Base-by-base conservation (phyloP, 305 asterid genomes). In the Solanum hybrid region DNA sequence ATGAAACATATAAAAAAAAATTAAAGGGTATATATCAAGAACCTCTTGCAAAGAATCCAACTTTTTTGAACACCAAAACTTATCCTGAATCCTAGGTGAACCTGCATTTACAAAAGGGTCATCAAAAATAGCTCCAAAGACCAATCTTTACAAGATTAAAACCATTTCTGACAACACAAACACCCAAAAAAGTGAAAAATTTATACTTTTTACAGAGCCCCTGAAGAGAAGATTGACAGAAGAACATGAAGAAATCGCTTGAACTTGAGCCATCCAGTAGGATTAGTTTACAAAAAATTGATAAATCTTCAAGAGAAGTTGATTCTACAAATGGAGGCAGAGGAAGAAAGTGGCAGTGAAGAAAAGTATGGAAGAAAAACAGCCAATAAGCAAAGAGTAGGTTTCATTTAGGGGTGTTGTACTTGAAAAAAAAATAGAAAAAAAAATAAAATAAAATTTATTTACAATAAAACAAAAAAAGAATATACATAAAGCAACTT, bases 221-320 rank as follows among this genome's bases (percentile, higher is more conserved):
- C 86, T 71, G 90, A 88, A 90, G 40, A 89, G 87, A 51, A 89
- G 92, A 92, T 90, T 90, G 89, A 92, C 36, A 86, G 92, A 93
- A 90, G 94, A 90, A 82, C 91, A 93, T 31, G 94, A 92, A 75
- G 92, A 93, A 27, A 91, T 88, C 29, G 96, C 93, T 86, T 92
- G 95, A 60, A 93, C 87, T 76, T 94, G 96, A 90, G 94, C 95
- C 98, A 95, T 95, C 85, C 2, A 45, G 1, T 42, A 42, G 8
- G 3, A 82, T 40, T 29, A 8, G 4, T 82, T 15, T 15, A 29
- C 38, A 81, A 26, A 51, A 66, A 27, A 81, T 27, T 40, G 69
- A 40, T 26, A 80, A 38, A 3, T 51, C 2, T 78, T 78, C 10
- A 10, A 35, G 85, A 78, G n/a, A 6, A 36, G 82, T 9, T 17